Conservation (phyloP, 2,329 filamentous ascomycete genomes). For the Fusarium dimerum region DNA sequence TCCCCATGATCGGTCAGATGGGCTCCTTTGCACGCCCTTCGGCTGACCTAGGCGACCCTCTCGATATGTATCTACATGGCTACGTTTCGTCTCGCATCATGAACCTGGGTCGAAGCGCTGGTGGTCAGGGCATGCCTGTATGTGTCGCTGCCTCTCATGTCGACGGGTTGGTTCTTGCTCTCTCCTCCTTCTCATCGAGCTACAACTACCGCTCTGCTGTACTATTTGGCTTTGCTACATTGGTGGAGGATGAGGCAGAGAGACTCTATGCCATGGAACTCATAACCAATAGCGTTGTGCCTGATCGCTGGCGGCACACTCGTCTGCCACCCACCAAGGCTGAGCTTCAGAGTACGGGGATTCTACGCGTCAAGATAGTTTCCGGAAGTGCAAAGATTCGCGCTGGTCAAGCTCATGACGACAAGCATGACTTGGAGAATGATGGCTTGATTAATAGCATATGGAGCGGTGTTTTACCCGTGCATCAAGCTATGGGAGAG, state of each 20-base stretch:
- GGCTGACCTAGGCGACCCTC: conserved; percentile 60
- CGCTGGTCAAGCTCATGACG: conserved; percentile 61
- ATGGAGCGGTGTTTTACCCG: conserved; percentile 62
- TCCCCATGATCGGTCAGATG: conserved; percentile 87
- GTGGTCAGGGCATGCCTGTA: conserved; percentile 60
- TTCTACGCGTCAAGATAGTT: conserved; percentile 68
- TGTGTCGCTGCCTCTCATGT: conserved; percentile 72
- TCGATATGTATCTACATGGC: conserved; percentile 81
- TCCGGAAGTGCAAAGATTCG: conserved; percentile 77
- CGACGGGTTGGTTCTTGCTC: conserved; percentile 76
- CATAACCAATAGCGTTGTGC: conserved; percentile 74
- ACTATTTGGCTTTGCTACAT: conserved; percentile 71
- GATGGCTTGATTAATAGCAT: conserved; percentile 41
- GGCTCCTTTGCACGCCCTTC: conserved; percentile 68
- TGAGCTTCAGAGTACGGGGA: conserved; percentile 74
- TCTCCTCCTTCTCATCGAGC: conserved; percentile 79
- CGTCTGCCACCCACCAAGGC: conserved; percentile 70
- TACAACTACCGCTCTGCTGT: conserved; percentile 86
- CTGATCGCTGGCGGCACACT: conserved; percentile 67
- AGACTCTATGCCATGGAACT: conserved; percentile 76
- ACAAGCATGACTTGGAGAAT: conserved; percentile 49
- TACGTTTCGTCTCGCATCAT: conserved; percentile 80
- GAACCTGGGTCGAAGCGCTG: conserved; percentile 51
- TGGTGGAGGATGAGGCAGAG: conserved; percentile 69
- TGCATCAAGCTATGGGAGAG: conserved; percentile 63